Base-by-base conservation (phyloP, 78 protist species). In the Dictyostelium firmibasis region DNA sequence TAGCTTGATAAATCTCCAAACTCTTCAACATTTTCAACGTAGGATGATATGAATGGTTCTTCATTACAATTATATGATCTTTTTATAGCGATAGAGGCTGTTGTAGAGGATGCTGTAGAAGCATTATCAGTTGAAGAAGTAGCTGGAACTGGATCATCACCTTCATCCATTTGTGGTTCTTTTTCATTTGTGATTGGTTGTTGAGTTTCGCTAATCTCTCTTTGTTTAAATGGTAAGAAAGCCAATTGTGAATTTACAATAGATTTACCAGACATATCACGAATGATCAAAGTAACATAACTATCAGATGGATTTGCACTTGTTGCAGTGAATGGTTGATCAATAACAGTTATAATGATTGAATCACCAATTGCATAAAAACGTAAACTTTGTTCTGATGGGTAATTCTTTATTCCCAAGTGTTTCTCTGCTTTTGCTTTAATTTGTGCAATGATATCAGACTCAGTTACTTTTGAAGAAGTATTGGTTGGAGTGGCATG, bases 211-310 rank as follows among this genome's bases (percentile, higher is more conserved):
- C 35, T 38, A 23, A 50, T 60, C 57, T 82, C 86, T 60, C 60
- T 78, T 13, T 76, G 87, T 69, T 81, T 78, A 67, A 89, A 81
- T 47, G 94, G 88, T 3, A 69, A 23, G 10, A 43, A 81, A 2
- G 82, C 86, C 20, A 70, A 81, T 35, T 89, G 86, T 38, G 94
- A 64, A 38, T 89, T 89, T 29, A 89, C 2, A 11, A 89, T 76
- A 38, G 72, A 89, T 31, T 84, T 83, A 89, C 94, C 94, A 33
- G 87, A 36, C 60, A 76, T 76, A 29, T 89, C 94, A 81, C 94
- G 86, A 50, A 89, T 81, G 23, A 89, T 89, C 1, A 89, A 60
- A 0, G 94, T 89, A 2, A 60, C 41, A 84, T 69, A 81, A 20
- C 47, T 74, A 16, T 50, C 70, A 0, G 47, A 29, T 4, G 23